Base-by-base conservation (phyloP, 768 basidiomycete genomes). In the Russula dissimulans region DNA sequence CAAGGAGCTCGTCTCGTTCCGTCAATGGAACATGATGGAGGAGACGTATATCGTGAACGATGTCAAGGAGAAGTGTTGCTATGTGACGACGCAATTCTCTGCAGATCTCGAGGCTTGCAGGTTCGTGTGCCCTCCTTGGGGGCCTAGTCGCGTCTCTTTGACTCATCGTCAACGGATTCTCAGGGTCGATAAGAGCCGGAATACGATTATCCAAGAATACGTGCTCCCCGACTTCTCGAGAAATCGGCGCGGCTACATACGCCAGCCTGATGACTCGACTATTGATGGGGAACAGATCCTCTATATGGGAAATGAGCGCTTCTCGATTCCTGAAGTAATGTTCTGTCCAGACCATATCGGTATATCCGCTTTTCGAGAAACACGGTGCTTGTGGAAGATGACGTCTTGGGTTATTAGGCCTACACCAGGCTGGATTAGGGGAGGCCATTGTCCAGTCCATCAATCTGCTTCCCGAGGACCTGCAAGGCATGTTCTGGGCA, bases 21-120 rank as follows among this genome's bases (percentile, higher is more conserved):
- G 95, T 46, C 95, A 97, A 69, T 97, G 91, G 90, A 91, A 97
- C 71, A 92, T 97, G 90, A 94, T 95, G 86, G 93, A 97, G 68
- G 88, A 97, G 71, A 95, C 92, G 3, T 83, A 87, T 71, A 89
- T 97, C 69, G 86, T 97, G 78, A 94, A 95, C 74, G 81, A 88
- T 67, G 87, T 92, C 67, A 94, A 95, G 72, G 93, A 97, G 72
- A 72, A 81, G 15, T 94, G 91, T 70, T 94, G 92, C 73, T 97
- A 86, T 71, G 87, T 95, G 57, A 85, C 91, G 12, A 75, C 76
- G 18, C 74, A 85, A 68, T 94, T 89, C 75, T 78, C 77, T 60
- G 69, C 71, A 49, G 93, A 97, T 72, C 74, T 92, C 58, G 87
- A 93, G 71, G 72, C 73, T 8, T 90, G 86, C 76, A 83, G 85